Conservation (phyloP, 2,329 filamentous ascomycete genomes). For the Pseudocercospora eumusae region DNA sequence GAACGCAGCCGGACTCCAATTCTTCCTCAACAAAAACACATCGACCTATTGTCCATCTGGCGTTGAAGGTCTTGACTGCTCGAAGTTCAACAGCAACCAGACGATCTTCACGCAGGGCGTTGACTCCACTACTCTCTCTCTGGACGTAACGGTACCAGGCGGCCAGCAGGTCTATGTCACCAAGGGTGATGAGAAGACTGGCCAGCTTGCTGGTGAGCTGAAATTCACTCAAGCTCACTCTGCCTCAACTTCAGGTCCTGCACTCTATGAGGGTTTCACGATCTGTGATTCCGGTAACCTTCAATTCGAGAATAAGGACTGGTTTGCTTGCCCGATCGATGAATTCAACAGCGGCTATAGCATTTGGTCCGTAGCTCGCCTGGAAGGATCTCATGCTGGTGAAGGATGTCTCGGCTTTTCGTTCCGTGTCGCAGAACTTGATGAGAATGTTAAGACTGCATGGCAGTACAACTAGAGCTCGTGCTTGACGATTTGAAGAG, state of each 20-base stretch:
- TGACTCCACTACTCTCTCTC: constrained; percentile 25
- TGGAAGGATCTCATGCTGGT: constrained; percentile 6
- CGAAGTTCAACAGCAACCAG: constrained; percentile 14
- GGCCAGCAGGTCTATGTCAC: constrained; percentile 39
- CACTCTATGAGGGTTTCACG: constrained; percentile 31
- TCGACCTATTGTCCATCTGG: constrained; percentile 34
- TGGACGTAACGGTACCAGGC: constrained; percentile 35
- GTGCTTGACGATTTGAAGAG: background rate
- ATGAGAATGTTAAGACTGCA: constrained; percentile 2
- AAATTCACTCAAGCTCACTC: constrained; percentile 37
- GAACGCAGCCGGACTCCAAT: constrained; percentile 28
- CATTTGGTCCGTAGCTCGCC: constrained; percentile 13
- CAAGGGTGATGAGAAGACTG: constrained; percentile 13
- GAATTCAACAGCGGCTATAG: constrained; percentile 3
- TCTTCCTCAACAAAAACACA: constrained; percentile 36
- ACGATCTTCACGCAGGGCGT: constrained; percentile 32
- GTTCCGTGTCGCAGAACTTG: constrained; percentile 3
- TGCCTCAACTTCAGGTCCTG: constrained; percentile 26
- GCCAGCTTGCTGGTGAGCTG: constrained; percentile 30
- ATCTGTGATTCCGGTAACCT: constrained; percentile 15
- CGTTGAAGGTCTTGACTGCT: constrained; percentile 7
- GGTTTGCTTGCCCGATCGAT: constrained; percentile 16
- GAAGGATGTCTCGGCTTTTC: constrained; percentile 15
- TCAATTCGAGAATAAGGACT: constrained; percentile 21
- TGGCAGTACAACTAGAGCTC: constrained; percentile 17